Conservation (phyloP, 108 stramenopile species). For the Skeletonema grethae region DNA sequence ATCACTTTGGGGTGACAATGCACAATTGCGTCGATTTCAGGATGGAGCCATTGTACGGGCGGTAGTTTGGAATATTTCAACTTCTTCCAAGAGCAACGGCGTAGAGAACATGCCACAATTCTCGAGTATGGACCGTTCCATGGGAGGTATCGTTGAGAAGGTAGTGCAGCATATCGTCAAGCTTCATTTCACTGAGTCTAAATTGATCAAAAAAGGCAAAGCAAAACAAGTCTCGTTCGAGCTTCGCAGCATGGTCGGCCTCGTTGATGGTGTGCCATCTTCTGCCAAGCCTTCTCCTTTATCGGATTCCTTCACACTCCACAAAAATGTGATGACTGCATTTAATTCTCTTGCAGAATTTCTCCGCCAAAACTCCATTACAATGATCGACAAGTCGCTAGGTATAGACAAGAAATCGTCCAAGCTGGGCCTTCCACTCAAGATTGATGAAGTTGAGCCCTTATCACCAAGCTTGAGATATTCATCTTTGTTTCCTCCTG, state of each 20-base stretch:
- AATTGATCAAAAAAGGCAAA: constrained; percentile 18
- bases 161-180: constrained; percentile 70
- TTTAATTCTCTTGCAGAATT: constrained; percentile 74
- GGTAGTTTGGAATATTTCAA: constrained; percentile 75
- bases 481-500: constrained; percentile 73
- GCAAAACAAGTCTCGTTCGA: constrained; percentile 42
- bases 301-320: constrained; percentile 48
- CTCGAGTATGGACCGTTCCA: constrained; percentile 57
- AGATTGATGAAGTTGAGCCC: constrained; percentile 84
- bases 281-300: constrained; percentile 30
- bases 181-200: constrained; percentile 52
- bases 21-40: constrained; percentile 82
- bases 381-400: constrained; percentile 11
- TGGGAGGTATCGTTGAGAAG: constrained; percentile 78
- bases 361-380: constrained; percentile 58
- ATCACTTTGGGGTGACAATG: constrained; percentile 75
- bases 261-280: constrained; percentile 57
- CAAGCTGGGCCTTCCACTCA: constrained; percentile 70
- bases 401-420: constrained; percentile 36
- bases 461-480: constrained; percentile 78
- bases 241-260: constrained; percentile 62
- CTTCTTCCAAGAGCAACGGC: constrained; percentile 5
- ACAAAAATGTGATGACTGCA: constrained; percentile 69
- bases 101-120: constrained; percentile 12
- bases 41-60: constrained; percentile 92